Base-by-base conservation (phyloP, 2,329 filamentous ascomycete genomes). In the Beauveria caledonica region DNA sequence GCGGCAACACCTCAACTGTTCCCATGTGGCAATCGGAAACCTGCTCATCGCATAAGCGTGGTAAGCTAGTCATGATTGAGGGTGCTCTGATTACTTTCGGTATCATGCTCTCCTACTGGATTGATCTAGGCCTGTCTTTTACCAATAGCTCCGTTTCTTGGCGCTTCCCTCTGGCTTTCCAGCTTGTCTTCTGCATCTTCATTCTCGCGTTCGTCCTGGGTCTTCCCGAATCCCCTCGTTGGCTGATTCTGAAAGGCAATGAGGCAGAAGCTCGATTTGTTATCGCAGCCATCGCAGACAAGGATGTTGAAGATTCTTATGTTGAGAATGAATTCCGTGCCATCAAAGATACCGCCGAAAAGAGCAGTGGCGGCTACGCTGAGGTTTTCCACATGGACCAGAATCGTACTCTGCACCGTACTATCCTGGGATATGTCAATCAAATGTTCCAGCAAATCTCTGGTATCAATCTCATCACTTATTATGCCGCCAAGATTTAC, bases 311-410 rank as follows among this genome's bases (percentile, higher is more conserved):
- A 54, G 80, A 83, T n/a, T 80, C 81, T 1, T 84, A 78, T 68
- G 81, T 88, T 49, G 71, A 83, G 17, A 72, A 74, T 15, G 83
- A 87, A 67, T 84, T 81, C 68, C 74, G 76, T 49, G 80, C 85
- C 62, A 87, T 87, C 68, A 81, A 81, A 64, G 81, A 86, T 58
- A 84, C 88, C 1, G 86, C 89, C n/a, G 73, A 84, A n/a, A 87
- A 92, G 68, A 86, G 84, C 33, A 86, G 87, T 58, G 78, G 82
- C 4, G 81, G 78, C 2, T 87, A 81, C 77, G 68, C 68, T 2
- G 77, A 85, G 58, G 79, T 87, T 71, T 86, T 87, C 66, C 79
- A 74, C 13, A 77, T 82, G 8, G 78, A 80, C 27, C 71, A 80
- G 59, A 86, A 84, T 78, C 79, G 86, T 29, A 67, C 71, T 45